Percentiles rank a stretch among this genome's conserved stretches.
Conservation (phyloP, 805 yeast genomes). For the Jamesozyma spencerorum region DNA sequence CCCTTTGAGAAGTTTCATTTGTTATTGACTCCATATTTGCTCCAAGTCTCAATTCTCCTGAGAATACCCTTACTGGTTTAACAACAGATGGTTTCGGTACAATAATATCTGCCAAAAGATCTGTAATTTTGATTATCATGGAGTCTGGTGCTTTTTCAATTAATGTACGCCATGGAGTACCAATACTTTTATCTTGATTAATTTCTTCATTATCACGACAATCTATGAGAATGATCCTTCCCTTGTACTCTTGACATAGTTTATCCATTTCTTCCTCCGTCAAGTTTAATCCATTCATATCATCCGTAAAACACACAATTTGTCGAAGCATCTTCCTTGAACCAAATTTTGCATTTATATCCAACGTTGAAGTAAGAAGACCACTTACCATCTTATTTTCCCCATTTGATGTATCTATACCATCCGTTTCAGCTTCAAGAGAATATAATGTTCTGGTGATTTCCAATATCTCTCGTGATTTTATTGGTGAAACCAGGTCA, state of each 20-base stretch:
- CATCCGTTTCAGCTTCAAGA: slow-evolving; percentile 1
- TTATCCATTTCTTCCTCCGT: slow-evolving; percentile 18
- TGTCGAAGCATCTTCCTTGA: slow-evolving; percentile 19
- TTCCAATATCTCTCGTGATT: slow-evolving; percentile 6
- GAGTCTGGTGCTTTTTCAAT: slow-evolving; percentile 13
- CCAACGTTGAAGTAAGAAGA: slow-evolving; percentile 18
- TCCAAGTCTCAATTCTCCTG: slow-evolving; percentile 25
- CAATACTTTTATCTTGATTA: background rate
- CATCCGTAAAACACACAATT: slow-evolving; percentile 22
- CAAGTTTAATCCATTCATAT: slow-evolving; percentile 19
- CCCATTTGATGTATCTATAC: background rate
- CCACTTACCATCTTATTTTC: slow-evolving; percentile 13
- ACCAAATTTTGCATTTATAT: slow-evolving; percentile 17
- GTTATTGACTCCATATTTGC: slow-evolving; percentile 10
- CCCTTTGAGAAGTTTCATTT: slow-evolving; percentile 1
- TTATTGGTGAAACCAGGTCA: slow-evolving; percentile 19
- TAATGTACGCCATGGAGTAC: slow-evolving; percentile 15
- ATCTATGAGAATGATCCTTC: slow-evolving; percentile 17
- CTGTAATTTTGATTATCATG: slow-evolving; percentile 11
- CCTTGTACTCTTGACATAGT: slow-evolving; percentile 15
- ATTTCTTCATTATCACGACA: slow-evolving; percentile 9
- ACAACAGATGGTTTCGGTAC: slow-evolving; percentile 13
- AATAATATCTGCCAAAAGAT: slow-evolving; percentile 12
- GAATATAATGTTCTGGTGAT: slow-evolving; percentile 7
- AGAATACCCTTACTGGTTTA: slow-evolving; percentile 26